Evolutionary conservation across 2,329 filamentous ascomycete species (phyloP), one percentile per base, ranked within the genome.

Genomic region (Phialocephala sp.): DNA sequence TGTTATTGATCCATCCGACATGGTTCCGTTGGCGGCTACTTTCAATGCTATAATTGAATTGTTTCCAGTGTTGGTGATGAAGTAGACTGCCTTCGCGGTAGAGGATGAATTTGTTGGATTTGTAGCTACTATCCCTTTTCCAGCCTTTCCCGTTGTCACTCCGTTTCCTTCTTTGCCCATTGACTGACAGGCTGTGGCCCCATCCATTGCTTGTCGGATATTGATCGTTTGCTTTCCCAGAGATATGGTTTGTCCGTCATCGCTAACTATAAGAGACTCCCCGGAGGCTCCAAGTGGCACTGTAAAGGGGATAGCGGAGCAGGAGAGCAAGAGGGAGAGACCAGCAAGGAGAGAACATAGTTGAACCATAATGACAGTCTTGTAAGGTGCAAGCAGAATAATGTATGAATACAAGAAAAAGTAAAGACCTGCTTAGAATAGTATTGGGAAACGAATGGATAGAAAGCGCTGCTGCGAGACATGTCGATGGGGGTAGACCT

Each of bases 31-130:
- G 0, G 68, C 55, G 0, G 73, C 76, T 39, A 88, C 80, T 0
- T 81, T 80, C 1, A 88, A 62, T 0, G 85, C 81, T 1, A 86
- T 77, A 1, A 88, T 78, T 61, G 87, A 85, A 11, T 71, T 67
- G 0, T 79, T 69, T 11, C 73, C 74, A 2, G 83, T 79, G 69
- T 89, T 89, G 41, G 82, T 85, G 45, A 87, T 76, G 62, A 87
- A 76, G 74, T 89, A 89, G 20, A 87, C 72, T 0, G 85, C 85
- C 72, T 83, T 74, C 36, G 66, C 63, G 45, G 64, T 66, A 11
- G 60, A 22, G 18, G 60, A 20, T 22, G 50, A 27, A 24, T 22
- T 27, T 37, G 54, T 15, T 32, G 36, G 24, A 15, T 43, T 22
- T 58, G 39, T n/a, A n/a, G n/a, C n/a, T n/a, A n/a, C n/a, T n/a